A percentile compares a stretch with the other conserved stretches of the same genome.
These are phyloP conservation scores for Microdochium nivale DNA, from an alignment of 2,329 filamentous ascomycete genomes.

Conservation along the genomic window DNA sequence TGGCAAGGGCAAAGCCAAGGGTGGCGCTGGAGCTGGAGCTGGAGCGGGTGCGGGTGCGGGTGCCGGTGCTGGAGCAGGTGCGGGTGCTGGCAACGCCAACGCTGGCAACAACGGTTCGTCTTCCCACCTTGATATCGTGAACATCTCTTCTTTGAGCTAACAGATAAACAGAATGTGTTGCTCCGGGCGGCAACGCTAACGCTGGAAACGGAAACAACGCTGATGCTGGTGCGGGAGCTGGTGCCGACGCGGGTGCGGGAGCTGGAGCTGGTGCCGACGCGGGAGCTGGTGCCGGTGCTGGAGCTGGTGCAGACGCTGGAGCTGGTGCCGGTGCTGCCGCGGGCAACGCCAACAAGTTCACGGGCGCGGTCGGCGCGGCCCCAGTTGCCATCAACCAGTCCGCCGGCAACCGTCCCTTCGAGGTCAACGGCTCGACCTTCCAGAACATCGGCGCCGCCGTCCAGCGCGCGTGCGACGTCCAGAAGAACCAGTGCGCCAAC, in stretches of 20 bases:
- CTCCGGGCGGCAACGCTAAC: slow-evolving; percentile 5
- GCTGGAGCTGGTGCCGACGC: neutral
- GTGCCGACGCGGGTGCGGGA: slow-evolving; percentile 1
- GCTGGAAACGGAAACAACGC: slow-evolving; percentile 5
- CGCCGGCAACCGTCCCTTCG: slow-evolving; percentile 31
- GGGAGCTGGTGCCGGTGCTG: neutral
- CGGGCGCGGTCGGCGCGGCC: slow-evolving; percentile 27
- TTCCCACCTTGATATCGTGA: too few relatives aligned
- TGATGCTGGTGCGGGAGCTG: slow-evolving; percentile 2
- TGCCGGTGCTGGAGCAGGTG: neutral
- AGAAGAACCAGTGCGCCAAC: slow-evolving; percentile 41
- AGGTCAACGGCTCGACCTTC: slow-evolving; percentile 48
- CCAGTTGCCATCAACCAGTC: slow-evolving; percentile 30
- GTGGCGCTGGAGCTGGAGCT: slow-evolving; percentile 1
- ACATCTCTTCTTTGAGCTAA: too few relatives aligned
- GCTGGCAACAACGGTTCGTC: neutral
- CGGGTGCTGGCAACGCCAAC: slow-evolving; percentile 2
- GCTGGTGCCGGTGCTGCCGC: slow-evolving; percentile 6
- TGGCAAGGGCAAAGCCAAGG: slow-evolving; percentile 2
- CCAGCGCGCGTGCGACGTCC: slow-evolving; percentile 38
- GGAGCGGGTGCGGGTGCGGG: slow-evolving; percentile 6
- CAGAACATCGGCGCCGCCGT: slow-evolving; percentile 34
- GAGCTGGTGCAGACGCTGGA: neutral
- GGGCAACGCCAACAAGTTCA: slow-evolving; percentile 36
- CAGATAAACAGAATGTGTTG: slow-evolving; percentile 2